Base-by-base conservation (phyloP, 768 basidiomycete genomes). In the Pisolithus marmoratus region DNA sequence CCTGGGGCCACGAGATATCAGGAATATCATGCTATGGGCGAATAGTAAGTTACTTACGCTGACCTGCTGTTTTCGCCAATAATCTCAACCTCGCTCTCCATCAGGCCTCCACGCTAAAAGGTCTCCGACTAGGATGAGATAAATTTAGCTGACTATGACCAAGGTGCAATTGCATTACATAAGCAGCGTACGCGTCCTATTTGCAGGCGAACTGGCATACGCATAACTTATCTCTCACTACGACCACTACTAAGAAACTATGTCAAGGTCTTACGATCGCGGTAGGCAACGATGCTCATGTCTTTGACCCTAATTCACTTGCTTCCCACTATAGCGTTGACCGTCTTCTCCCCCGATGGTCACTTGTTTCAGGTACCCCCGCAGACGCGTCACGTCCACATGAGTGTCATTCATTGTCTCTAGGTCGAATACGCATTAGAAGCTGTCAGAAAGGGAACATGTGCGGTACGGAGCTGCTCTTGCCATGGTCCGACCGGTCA, bases 361-460 rank as follows among this genome's bases (percentile, higher is more conserved):
- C 96, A 99, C 75, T 77, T 99, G 61, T 96, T 97, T 79, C 94
- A 97, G 81, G 94, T 91, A 58, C 55, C 72, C 40, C 26, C 43
- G 27, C 48, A 36, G 58, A 58, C 69, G 69, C 69, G 67, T 62
- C 62, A 51, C 47, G 46, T 41, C 29, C 31, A 56, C 56, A 46
- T 36, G 40, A 46, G 53, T 55, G 56, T 53, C 48, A 56, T 46
- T 43, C 41, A 47, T 63, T 55, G 55, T 64, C 54, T 53, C 46
- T 70, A 98, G 94, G 96, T 99, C 59, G 96, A 99, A 74, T 99
- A 99, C 70, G 96, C 96, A 12, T 74, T 87, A n/a, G 96, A 99
- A 71, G 96, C 96, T 50, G 96, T 98, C 50, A 76, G 91, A 62
- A 91, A 94, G 68, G 96, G 96, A 41, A 98, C 96, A 12, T 97